Evolutionary conservation across 2,329 filamentous ascomycete species (phyloP).

Genomic region (Paraphaeosphaeria sporulosa): DNA sequence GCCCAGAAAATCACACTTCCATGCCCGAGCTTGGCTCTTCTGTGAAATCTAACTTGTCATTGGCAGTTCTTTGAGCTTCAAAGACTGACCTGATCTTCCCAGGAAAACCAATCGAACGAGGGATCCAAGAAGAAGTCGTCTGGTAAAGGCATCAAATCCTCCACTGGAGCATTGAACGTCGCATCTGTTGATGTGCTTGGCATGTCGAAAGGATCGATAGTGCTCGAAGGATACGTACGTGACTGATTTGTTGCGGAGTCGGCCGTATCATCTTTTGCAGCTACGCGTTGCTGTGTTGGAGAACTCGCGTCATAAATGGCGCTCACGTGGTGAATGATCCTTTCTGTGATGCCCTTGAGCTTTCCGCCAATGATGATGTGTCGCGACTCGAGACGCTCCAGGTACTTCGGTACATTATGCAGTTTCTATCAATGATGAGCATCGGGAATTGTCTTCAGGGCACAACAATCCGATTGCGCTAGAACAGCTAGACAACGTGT

Average conservation of each 20-base stretch:
- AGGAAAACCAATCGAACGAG: conserved; percentile 15
- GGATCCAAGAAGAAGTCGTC: conserved; percentile 13
- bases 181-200: background rate
- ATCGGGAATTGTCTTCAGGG: too few relatives aligned
- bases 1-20: too few relatives aligned
- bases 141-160: conserved; percentile 3
- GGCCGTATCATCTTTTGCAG: background rate
- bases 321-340: conserved; percentile 13
- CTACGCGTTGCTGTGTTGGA: background rate
- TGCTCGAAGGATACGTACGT: background rate
- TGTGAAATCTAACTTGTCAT: conserved; percentile 23
- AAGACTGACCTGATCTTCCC: background rate
- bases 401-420: conserved; percentile 6
- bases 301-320: conserved; percentile 2
- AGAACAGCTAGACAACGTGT: background rate
- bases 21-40: too few relatives aligned
- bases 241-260: background rate
- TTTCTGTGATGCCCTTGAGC: conserved; percentile 9
- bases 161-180: conserved; percentile 2
- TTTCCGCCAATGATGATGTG: conserved; percentile 5
- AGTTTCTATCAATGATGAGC: background rate
- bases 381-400: conserved; percentile 5
- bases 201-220: background rate
- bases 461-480: background rate
- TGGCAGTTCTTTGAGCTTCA: conserved; percentile 13